phyloP scores from a whole-genome alignment of 177 flowering plant species.

The Tripterygium wilfordii region DNA sequence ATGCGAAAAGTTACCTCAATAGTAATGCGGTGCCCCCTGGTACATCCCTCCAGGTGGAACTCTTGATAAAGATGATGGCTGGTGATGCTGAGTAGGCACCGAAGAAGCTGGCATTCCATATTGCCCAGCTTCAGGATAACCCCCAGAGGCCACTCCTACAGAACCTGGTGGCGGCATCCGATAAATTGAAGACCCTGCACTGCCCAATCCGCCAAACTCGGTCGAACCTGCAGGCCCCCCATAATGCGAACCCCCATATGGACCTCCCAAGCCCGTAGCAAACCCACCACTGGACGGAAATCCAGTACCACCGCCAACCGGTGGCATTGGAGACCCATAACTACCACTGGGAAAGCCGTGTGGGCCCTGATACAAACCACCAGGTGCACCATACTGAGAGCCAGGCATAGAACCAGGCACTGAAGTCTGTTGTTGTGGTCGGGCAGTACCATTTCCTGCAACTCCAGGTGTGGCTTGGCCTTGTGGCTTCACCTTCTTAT shows the following conservation, averaged over 20 bases:
- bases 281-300: too few species aligned
- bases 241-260: slow-evolving; percentile 1
- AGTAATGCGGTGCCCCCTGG: slow-evolving; percentile 30
- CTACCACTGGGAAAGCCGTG: background rate
- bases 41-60: slow-evolving; percentile 27
- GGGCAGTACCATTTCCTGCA: background rate
- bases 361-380: too few species aligned
- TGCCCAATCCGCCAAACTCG: slow-evolving; percentile 1
- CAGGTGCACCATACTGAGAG: background rate
- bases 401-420: background rate
- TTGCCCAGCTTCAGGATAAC: slow-evolving; percentile 8
- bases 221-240: background rate
- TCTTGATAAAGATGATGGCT: slow-evolving; percentile 19
- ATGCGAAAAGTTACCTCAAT: slow-evolving; percentile 31
- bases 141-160: slow-evolving; percentile 6
- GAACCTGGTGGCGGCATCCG: slow-evolving; percentile 6
- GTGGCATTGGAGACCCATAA: background rate
- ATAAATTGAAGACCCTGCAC: background rate
- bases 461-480: slow-evolving; percentile 1
- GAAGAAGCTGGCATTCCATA: slow-evolving; percentile 6
- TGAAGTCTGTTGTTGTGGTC: background rate
- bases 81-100: slow-evolving; percentile 12
- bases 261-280: background rate
- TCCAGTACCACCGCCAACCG: background rate
- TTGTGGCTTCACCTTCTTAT: slow-evolving; percentile 13